Evolutionary conservation across 768 basidiomycete species (phyloP), one percentile per base, ranked within the genome.

Genomic region (Strobilomyces echinocephalus): DNA sequence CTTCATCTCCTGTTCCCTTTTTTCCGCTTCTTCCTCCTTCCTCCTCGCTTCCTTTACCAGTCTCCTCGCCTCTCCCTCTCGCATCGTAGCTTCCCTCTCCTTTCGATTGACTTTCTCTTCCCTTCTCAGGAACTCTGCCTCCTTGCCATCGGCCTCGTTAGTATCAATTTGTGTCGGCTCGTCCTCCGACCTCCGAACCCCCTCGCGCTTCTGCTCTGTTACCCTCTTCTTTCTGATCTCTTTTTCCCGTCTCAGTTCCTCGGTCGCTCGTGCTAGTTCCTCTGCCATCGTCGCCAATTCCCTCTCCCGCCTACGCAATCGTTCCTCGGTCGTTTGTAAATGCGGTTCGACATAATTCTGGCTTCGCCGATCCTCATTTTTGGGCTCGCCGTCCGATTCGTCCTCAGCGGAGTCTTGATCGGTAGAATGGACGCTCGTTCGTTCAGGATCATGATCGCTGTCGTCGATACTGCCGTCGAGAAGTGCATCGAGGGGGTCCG

Each of bases 181-280:
- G n/a, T n/a, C 24, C 24, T 24, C 24, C 24, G 24, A 24, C 24
- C 24, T 24, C 24, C 24, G 24, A 24, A 14, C 71, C 11, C 15
- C 72, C 54, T 68, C 72, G 38, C 59, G 62, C 38, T 55, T 63
- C 18, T 63, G 63, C 20, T 62, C 67, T 51, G 62, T 71, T 26
- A 62, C 33, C 18, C 18, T 52, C 52, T 56, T 66, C 41, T 46
- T 60, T 42, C 58, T 61, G n/a, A 60, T 61, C 20, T 60, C 65
- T 8, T 66, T 70, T 53, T 70, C 66, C 3, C 63, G 60, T 50
- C 52, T 61, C 2, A 66, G 62, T 26, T 76, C 76, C n/a, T 74
- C 73, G 24, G 69, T 73, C 43, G 61, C 24, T 24, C 24, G 24
- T 24, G 24, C 24, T 4, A 24, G 2, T 24, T 4, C 24, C 24